Conservation (phyloP, 106 monocot species). For the Dactylorhiza incarnata region DNA sequence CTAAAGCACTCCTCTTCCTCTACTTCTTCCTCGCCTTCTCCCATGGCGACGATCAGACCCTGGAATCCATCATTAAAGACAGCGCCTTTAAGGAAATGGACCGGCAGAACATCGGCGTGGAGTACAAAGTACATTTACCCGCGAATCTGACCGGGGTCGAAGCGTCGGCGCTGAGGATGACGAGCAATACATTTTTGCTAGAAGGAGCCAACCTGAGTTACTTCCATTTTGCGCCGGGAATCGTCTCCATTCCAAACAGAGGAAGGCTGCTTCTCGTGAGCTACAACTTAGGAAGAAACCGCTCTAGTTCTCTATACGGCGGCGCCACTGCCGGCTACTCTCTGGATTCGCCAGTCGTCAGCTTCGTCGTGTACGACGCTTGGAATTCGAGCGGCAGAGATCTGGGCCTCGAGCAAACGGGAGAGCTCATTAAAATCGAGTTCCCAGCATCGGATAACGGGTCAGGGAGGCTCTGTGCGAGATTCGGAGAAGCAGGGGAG, state of each 20-base stretch:
- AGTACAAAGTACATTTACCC: constrained; percentile 21
- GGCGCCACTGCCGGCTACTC: constrained; percentile 4
- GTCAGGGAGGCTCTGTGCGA: constrained; percentile 15
- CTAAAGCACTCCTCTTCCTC: not conserved
- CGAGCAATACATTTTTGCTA: constrained; percentile 15
- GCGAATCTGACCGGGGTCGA: constrained; percentile 17
- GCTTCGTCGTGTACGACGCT: constrained; percentile 29
- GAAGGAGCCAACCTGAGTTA: constrained; percentile 8
- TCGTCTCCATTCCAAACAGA: constrained; percentile 4
- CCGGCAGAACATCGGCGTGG: constrained; percentile 1
- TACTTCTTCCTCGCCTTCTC: not conserved
- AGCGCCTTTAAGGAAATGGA: constrained; percentile 8
- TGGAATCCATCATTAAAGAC: constrained; percentile 19
- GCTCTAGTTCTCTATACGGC: constrained; percentile 17
- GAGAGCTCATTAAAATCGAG: constrained; percentile 11
- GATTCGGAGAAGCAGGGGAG: constrained; percentile 7
- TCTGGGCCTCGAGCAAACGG: not conserved
- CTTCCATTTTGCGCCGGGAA: constrained; percentile 19
- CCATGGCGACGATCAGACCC: not conserved
- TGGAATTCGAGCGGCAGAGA: not conserved
- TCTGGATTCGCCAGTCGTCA: constrained; percentile 21
- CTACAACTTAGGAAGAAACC: constrained; percentile 19
- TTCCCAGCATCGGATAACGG: constrained; percentile 8
- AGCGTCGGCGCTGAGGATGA: constrained; percentile 15
- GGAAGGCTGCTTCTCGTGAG: constrained; percentile 17